A percentile compares a stretch with the other conserved stretches of the same genome.
phyloP scores from a whole-genome alignment of 2,329 filamentous ascomycete genomes.

The Dichotomopilus funicola region DNA sequence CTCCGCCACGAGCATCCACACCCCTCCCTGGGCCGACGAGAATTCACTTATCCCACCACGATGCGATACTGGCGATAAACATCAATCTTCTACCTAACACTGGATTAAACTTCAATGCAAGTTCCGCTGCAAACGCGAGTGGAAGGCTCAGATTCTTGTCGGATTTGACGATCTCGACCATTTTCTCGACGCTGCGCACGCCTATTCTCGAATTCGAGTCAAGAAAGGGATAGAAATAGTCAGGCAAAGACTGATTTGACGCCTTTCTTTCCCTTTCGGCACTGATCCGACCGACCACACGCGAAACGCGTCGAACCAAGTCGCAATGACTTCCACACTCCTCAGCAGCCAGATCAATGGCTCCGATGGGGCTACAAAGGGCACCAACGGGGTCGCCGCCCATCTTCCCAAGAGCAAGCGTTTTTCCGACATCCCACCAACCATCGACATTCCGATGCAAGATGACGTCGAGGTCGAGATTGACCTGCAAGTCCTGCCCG shows the following conservation, averaged over 20 bases:
- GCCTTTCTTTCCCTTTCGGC: neutral
- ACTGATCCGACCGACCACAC: neutral
- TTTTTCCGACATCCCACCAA: constrained; percentile 58
- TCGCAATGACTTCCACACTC: constrained; percentile 12
- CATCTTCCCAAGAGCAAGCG: constrained; percentile 45
- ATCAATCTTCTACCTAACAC: neutral
- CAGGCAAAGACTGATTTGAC: neutral
- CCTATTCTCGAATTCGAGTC: neutral
- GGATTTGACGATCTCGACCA: neutral
- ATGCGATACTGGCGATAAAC: constrained; percentile 5
- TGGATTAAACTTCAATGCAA: neutral
- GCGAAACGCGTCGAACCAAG: constrained; percentile 2
- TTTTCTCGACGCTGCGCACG: neutral
- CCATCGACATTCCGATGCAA: constrained; percentile 61
- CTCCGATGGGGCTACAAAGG: constrained; percentile 23
- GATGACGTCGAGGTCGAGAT: constrained; percentile 81
- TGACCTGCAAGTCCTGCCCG: constrained; percentile 80
- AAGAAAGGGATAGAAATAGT: neutral
- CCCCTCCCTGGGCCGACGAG: neutral
- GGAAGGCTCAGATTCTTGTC: neutral
- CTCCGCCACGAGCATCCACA: neutral
- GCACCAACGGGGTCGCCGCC: constrained; percentile 35
- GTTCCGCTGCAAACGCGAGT: neutral
- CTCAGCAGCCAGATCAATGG: constrained; percentile 7
- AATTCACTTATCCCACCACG: neutral